Conservation (phyloP, 495 filamentous ascomycete genomes). For the Penicillium diatomitis region DNA sequence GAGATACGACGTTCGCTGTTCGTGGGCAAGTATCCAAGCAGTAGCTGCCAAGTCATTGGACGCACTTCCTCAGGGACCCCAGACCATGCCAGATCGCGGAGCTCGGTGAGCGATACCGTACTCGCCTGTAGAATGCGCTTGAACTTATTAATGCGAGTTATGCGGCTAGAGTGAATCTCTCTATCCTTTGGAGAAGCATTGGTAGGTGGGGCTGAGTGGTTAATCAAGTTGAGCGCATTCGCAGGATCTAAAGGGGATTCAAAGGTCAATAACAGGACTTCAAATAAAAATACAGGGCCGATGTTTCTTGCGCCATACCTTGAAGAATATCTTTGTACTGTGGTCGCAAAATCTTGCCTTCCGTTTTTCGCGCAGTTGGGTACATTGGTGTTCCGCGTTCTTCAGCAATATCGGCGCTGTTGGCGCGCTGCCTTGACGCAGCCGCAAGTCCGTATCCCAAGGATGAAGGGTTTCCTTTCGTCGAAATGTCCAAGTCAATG, state of each 20-base stretch:
- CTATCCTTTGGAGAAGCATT: conserved; percentile 75
- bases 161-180: conserved; percentile 78
- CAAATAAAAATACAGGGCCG: too few species aligned
- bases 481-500: conserved; percentile 34
- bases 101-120: conserved; percentile 73
- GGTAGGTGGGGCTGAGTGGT: conserved; percentile 64
- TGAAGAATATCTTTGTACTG: conserved; percentile 95
- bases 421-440: conserved; percentile 42
- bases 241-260: conserved; percentile 59
- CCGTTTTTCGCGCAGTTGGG: conserved; percentile 74
- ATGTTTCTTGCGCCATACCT: conserved; percentile 34
- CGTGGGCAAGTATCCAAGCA: conserved; percentile 91
- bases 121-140: conserved; percentile 88
- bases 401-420: conserved; percentile 86
- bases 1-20: conserved; percentile 85
- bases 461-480: conserved; percentile 18
- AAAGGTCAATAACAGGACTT: conserved; percentile 1
- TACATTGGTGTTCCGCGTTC: conserved; percentile 83
- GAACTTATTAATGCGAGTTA: conserved; percentile 96
- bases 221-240: conserved; percentile 90
- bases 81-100: conserved; percentile 82
- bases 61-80: conserved; percentile 91
- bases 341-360: conserved; percentile 90
- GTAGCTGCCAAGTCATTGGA: conserved; percentile 95
- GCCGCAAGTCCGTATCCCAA: conserved; percentile 23